These are phyloP conservation scores for Silene vulgaris DNA, from an alignment of 179 eudicot genomes.

Conservation along the genomic window DNA sequence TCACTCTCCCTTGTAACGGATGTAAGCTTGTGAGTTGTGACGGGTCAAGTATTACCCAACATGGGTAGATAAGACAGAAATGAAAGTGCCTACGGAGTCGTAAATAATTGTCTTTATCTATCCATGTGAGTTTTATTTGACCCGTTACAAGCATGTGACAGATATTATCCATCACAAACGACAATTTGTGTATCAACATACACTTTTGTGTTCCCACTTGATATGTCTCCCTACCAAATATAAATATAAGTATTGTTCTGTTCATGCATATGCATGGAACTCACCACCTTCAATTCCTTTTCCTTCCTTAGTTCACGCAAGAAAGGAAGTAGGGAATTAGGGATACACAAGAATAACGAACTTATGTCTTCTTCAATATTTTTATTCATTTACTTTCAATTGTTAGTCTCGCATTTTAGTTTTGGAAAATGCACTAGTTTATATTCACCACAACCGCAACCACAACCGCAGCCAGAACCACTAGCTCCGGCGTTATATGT, in stretches of 20 bases:
- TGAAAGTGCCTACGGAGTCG: too few relatives aligned
- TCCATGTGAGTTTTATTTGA: too few relatives aligned
- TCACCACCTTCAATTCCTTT: not conserved
- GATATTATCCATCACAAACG: too few relatives aligned
- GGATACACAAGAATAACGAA: slow-evolving; percentile 2
- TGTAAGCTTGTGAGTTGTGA: too few relatives aligned
- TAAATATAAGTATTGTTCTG: not conserved
- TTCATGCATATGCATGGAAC: slow-evolving; percentile 5
- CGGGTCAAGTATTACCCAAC: too few relatives aligned
- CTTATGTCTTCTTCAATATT: not conserved
- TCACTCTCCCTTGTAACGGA: too few relatives aligned
- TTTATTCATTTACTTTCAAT: not conserved
- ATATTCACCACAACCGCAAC: not conserved
- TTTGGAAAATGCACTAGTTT: not conserved
- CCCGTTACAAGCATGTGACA: too few relatives aligned
- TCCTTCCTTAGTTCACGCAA: not conserved
- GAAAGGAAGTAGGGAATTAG: not conserved
- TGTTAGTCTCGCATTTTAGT: not conserved
- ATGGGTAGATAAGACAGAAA: too few relatives aligned
- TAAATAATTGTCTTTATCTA: too few relatives aligned
- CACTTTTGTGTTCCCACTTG: not conserved
- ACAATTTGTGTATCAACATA: too few relatives aligned
- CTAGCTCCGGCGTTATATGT: slow-evolving; percentile 50
- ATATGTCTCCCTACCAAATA: not conserved
- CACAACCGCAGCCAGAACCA: not conserved